Base-by-base conservation (phyloP, 2,329 filamentous ascomycete genomes). In the Botrytis cinerea region DNA sequence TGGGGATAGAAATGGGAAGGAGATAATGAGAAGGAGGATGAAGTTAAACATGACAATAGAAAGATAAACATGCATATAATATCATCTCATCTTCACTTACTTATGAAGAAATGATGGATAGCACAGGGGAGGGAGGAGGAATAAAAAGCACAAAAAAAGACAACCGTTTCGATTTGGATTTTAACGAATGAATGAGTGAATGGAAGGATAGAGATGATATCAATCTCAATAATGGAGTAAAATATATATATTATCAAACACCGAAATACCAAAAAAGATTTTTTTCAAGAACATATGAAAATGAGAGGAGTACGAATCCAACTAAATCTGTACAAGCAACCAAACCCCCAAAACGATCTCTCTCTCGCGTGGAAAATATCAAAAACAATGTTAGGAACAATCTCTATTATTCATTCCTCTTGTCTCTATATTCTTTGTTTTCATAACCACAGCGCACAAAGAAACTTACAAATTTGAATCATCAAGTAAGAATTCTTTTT, bases 61-160 rank as follows among this genome's bases (percentile, higher is more conserved):
- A 2, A n/a, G 2, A n/a, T 16, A 1, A n/a, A 16, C 0, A n/a
- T 25, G 14, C 0, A n/a, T n/a, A n/a, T 16, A 12, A 54, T 54
- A 0, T n/a, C 0, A 14, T 51, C 4, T 54, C 25, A 16, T 54
- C 25, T 54, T 7, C 0, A n/a, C 2, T 7, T 54, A 3, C 1
- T 2, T n/a, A n/a, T 54, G 25, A 16, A n/a, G 10, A n/a, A 51
- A 10, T n/a, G 5, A 2, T n/a, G 48, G 12, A n/a, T 14, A 5
- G 1, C 4, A 25, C 10, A 22, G 20, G 1, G 8, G 22, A 25
- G 12, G 48, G 48, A 51, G 25, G 48, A 51, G 2, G 5, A 51
- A 35, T 35, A 35, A 35, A 35, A 35, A 35, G 4, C 35, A 35
- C 35, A 35, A 45, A n/a, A 9, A 25, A 51, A 51, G 10, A 51